phyloP scores from a whole-genome alignment of 2,329 filamentous ascomycete species.

The Metarhizium anisopliae region DNA sequence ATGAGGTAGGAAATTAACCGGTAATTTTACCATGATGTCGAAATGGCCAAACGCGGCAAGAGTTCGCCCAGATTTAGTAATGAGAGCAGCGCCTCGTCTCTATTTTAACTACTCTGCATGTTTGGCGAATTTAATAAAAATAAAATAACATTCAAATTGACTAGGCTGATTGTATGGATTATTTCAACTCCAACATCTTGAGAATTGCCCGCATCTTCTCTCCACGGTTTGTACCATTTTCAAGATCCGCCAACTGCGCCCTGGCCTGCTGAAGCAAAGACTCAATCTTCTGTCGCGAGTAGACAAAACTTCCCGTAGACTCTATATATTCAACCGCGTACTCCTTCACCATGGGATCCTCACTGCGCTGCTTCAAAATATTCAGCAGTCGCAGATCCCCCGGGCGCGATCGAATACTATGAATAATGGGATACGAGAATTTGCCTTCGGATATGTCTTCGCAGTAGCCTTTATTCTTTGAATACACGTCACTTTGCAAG shows the following conservation, averaged over 20 bases:
- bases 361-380: slow-evolving; percentile 5
- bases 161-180: neutral
- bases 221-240: neutral
- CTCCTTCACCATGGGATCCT: slow-evolving; percentile 3
- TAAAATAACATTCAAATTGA: too few relatives aligned
- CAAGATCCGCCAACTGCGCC: neutral
- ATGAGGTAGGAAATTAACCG: too few relatives aligned
- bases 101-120: too few relatives aligned
- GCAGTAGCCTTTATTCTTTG: slow-evolving; percentile 6
- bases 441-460: slow-evolving; percentile 9
- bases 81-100: too few relatives aligned
- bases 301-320: slow-evolving; percentile 4
- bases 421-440: slow-evolving; percentile 8
- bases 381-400: slow-evolving; percentile 1
- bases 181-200: neutral
- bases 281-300: neutral
- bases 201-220: neutral
- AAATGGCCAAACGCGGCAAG: too few relatives aligned
- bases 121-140: too few relatives aligned
- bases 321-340: slow-evolving; percentile 4
- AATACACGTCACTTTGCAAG: slow-evolving; percentile 3
- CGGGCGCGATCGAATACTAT: slow-evolving; percentile 5
- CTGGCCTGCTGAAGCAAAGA: neutral
- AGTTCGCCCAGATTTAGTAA: too few relatives aligned
- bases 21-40: too few relatives aligned